Conservation (phyloP, 1,139 yeast genomes). For the Lodderomyces parapsilosis region DNA sequence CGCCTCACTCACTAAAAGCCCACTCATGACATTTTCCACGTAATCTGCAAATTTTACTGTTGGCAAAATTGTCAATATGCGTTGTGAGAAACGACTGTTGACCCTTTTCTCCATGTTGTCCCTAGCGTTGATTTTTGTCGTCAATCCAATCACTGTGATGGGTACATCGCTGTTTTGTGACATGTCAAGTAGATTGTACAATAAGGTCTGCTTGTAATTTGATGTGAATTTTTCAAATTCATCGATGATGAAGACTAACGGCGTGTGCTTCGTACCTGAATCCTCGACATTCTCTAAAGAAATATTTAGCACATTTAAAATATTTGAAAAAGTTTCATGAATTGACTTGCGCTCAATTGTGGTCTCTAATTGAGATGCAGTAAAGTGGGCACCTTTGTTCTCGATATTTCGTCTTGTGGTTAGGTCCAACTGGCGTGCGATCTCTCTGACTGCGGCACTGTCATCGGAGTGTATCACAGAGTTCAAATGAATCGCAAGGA, state of each 20-base stretch:
- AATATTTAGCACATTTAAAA: slow-evolving; percentile 32
- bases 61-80: slow-evolving; percentile 62
- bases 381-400: slow-evolving; percentile 11
- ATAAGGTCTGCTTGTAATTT: slow-evolving; percentile 71
- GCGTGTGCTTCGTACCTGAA: slow-evolving; percentile 26
- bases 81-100: slow-evolving; percentile 82
- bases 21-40: slow-evolving; percentile 29
- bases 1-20: slow-evolving; percentile 24
- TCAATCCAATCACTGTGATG: slow-evolving; percentile 77
- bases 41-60: slow-evolving; percentile 46
- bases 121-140: slow-evolving; percentile 70
- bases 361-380: slow-evolving; percentile 23
- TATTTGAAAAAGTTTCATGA: slow-evolving; percentile 40
- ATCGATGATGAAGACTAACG: slow-evolving; percentile 78
- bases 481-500: slow-evolving; percentile 61
- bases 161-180: slow-evolving; percentile 76
- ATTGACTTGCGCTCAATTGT: slow-evolving; percentile 45
- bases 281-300: slow-evolving; percentile 12
- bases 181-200: slow-evolving; percentile 85
- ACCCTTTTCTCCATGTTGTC: slow-evolving; percentile 91
- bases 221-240: slow-evolving; percentile 80
- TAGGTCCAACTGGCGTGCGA: slow-evolving; percentile 77
- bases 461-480: slow-evolving; percentile 79
- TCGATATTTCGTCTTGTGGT: slow-evolving; percentile 21
- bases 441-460: slow-evolving; percentile 74